These are phyloP conservation scores for Zymoseptoria crescenta DNA, from an alignment of 2,329 filamentous ascomycete genomes.

Conservation along the genomic window DNA sequence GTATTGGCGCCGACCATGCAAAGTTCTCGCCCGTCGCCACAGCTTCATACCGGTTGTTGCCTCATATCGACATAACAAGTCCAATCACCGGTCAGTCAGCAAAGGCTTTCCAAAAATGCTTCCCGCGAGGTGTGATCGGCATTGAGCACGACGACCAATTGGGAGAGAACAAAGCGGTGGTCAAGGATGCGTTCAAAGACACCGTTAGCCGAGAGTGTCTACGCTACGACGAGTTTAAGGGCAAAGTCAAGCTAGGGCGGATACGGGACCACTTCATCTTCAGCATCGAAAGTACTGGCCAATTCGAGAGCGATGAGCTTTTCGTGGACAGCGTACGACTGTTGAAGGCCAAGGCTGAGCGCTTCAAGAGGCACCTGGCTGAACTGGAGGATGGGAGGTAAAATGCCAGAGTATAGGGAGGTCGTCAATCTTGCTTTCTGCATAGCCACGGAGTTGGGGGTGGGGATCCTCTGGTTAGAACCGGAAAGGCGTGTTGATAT, in stretches of 20 bases:
- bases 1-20: slow-evolving; percentile 85
- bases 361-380: slow-evolving; percentile 62
- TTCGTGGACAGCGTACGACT: slow-evolving; percentile 84
- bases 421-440: background rate
- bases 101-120: slow-evolving; percentile 82
- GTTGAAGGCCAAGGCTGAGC: slow-evolving; percentile 75
- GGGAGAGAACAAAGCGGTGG: slow-evolving; percentile 80
- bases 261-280: slow-evolving; percentile 96
- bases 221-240: slow-evolving; percentile 85
- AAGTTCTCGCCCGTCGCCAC: slow-evolving; percentile 97
- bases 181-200: slow-evolving; percentile 81
- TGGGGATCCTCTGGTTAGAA: background rate
- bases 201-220: slow-evolving; percentile 91
- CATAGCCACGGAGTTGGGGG: background rate
- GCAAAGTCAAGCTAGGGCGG: slow-evolving; percentile 88
- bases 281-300: slow-evolving; percentile 86
- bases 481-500: background rate
- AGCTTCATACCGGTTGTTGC: slow-evolving; percentile 83
- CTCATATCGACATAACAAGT: slow-evolving; percentile 71
- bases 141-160: slow-evolving; percentile 61
- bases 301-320: slow-evolving; percentile 87
- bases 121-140: slow-evolving; percentile 78
- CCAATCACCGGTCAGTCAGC: slow-evolving; percentile 85
- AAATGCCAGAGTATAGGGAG: background rate
- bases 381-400: slow-evolving; percentile 30